phyloP scores from a whole-genome alignment of 1,284 basidiomycete species.

The Cutaneotrichosporon sp. region DNA sequence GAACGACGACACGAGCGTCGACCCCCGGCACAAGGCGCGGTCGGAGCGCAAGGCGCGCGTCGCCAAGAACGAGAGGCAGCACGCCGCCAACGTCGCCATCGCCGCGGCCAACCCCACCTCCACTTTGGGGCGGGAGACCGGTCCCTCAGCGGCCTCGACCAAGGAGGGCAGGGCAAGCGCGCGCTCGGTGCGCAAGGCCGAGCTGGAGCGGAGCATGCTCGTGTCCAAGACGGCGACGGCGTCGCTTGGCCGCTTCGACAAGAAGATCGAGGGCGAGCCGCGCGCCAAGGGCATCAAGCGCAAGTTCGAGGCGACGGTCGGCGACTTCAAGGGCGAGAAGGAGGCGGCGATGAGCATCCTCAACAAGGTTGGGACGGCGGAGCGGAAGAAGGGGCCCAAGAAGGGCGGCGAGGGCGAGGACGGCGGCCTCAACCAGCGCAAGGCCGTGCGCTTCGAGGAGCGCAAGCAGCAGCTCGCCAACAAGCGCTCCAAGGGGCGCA shows the following conservation, averaged over 20 bases:
- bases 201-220: slow-evolving; percentile 76
- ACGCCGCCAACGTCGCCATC: slow-evolving; percentile 73
- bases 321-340: slow-evolving; percentile 64
- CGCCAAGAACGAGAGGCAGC: slow-evolving; percentile 67
- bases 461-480: slow-evolving; percentile 19
- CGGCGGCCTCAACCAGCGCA: slow-evolving; percentile 67
- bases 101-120: slow-evolving; percentile 47
- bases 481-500: slow-evolving; percentile 9
- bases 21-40: slow-evolving; percentile 83
- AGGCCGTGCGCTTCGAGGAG: slow-evolving; percentile 71
- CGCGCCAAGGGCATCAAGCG: slow-evolving; percentile 85
- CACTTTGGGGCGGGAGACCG: slow-evolving; percentile 19
- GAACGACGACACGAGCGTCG: slow-evolving; percentile 69
- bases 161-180: slow-evolving; percentile 36
- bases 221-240: slow-evolving; percentile 84
- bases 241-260: slow-evolving; percentile 89
- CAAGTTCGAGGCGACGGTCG: slow-evolving; percentile 64
- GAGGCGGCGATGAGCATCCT: slow-evolving; percentile 72
- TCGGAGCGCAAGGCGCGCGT: slow-evolving; percentile 65
- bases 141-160: slow-evolving; percentile 13
- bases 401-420: slow-evolving; percentile 57
- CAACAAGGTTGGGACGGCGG: slow-evolving; percentile 68
- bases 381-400: slow-evolving; percentile 57
- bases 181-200: slow-evolving; percentile 65
- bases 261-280: slow-evolving; percentile 84